Conservation (phyloP, 2,329 filamentous ascomycete genomes). For the Daldinia sp. region DNA sequence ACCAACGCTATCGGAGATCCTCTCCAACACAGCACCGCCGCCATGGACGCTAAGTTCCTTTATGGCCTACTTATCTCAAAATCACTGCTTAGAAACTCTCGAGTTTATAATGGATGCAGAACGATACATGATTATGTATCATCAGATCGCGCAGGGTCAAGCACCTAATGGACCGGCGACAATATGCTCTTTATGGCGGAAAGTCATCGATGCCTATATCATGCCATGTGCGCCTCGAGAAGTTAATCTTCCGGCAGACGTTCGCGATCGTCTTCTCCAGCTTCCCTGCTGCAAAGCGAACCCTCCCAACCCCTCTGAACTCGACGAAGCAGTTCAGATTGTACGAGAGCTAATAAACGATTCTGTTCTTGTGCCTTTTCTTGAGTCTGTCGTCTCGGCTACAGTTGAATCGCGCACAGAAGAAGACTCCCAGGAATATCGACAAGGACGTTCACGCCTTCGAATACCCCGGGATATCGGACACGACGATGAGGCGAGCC, state of each 20-base stretch:
- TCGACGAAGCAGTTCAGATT: constrained; percentile 86
- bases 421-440: constrained; percentile 53
- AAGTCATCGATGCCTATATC: constrained; percentile 91
- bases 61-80: constrained; percentile 96
- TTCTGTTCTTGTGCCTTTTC: constrained; percentile 90
- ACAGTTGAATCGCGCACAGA: constrained; percentile 53
- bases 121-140: constrained; percentile 76
- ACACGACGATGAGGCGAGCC: constrained; percentile 55
- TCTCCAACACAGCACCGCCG: constrained; percentile 84
- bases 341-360: constrained; percentile 98
- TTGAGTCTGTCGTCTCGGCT: constrained; percentile 72
- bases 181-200: constrained; percentile 85
- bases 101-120: constrained; percentile 97
- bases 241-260: constrained; percentile 88
- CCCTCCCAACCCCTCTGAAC: constrained; percentile 78
- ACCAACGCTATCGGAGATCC: constrained; percentile 86
- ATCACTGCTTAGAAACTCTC: constrained; percentile 95
- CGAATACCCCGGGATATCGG: constrained; percentile 54
- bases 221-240: constrained; percentile 85
- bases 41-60: constrained; percentile 94
- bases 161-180: constrained; percentile 67
- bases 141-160: constrained; percentile 59
- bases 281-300: constrained; percentile 68
- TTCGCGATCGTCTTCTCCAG: constrained; percentile 82
- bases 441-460: constrained; percentile 56